Percentiles rank a stretch among this genome's conserved stretches.
Conservation (phyloP, 208 protist species). For the Wallacemonas sp. region DNA sequence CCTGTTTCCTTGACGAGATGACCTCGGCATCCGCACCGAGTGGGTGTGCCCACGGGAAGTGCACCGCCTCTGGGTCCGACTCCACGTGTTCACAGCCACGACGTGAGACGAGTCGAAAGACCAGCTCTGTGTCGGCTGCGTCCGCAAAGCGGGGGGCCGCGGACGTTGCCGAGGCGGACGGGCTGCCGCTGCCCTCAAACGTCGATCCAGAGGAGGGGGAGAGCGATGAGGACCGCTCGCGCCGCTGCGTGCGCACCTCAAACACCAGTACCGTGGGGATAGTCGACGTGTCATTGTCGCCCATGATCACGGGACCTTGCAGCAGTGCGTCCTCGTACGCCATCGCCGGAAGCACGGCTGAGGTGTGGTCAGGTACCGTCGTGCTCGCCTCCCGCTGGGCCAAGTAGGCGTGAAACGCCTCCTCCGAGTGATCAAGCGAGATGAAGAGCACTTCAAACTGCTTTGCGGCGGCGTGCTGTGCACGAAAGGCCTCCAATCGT, state of each 20-base stretch:
- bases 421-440: constrained; percentile 32
- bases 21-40: not conserved
- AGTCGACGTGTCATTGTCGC: constrained; percentile 23
- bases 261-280: constrained; percentile 45
- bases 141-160: not conserved
- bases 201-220: not conserved
- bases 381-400: constrained; percentile 16
- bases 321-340: constrained; percentile 21
- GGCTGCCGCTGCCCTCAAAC: constrained; percentile 19
- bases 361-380: not conserved
- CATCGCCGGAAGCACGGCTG: constrained; percentile 44
- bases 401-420: constrained; percentile 41
- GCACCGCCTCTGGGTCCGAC: constrained; percentile 27
- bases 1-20: not conserved
- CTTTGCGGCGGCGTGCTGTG: constrained; percentile 6
- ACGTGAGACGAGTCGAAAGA: constrained; percentile 17
- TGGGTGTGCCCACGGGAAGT: constrained; percentile 43
- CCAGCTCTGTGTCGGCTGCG: not conserved
- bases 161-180: not conserved
- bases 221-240: not conserved
- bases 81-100: constrained; percentile 27
- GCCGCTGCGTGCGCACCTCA: not conserved
- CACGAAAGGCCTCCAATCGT: constrained; percentile 23
- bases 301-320: constrained; percentile 14
- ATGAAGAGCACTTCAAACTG: constrained; percentile 50